These are phyloP conservation scores for Neocatenulostroma microsporum DNA, from an alignment of 2,329 filamentous ascomycete genomes.

Conservation along the genomic window DNA sequence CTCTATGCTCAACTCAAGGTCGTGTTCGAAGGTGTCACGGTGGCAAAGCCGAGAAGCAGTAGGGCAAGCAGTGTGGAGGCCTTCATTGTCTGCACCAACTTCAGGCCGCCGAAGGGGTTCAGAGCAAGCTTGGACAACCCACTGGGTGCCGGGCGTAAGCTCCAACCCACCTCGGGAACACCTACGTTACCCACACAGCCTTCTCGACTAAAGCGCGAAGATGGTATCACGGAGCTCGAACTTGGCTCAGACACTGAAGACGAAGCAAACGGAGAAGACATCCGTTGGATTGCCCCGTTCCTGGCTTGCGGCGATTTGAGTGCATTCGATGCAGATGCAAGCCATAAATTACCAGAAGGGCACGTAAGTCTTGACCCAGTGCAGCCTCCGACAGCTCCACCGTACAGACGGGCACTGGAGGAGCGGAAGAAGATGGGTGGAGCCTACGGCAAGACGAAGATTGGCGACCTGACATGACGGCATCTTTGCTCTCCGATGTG, in stretches of 20 bases:
- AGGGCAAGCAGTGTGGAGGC: conserved; percentile 95
- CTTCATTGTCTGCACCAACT: conserved; percentile 91
- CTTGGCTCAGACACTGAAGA: conserved; percentile 39
- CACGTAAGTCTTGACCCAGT: conserved; percentile 83
- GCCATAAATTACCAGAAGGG: conserved; percentile 79
- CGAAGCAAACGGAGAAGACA: conserved; percentile 42
- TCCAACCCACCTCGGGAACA: conserved; percentile 28
- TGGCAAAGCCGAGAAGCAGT: conserved; percentile 89
- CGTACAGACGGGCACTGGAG: conserved; percentile 86
- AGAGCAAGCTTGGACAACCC: conserved; percentile 67
- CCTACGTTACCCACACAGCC: conserved; percentile 15
- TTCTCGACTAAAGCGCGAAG: conserved; percentile 31
- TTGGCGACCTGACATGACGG: too few species aligned
- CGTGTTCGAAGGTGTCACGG: conserved; percentile 78
- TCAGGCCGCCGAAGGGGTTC: conserved; percentile 70
- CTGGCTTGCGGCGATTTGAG: conserved; percentile 95
- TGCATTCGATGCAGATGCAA: conserved; percentile 90
- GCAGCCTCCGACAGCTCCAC: conserved; percentile 90
- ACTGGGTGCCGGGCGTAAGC: conserved; percentile 43
- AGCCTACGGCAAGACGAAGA: conserved; percentile 66
- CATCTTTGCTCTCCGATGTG: too few species aligned
- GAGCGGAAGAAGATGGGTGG: conserved; percentile 68
- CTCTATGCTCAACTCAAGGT: conserved; percentile 89
- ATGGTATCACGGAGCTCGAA: conserved; percentile 43
- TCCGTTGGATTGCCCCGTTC: conserved; percentile 86